Conservation (phyloP, 169 alveolate species). For the Hammondia hammondi region DNA sequence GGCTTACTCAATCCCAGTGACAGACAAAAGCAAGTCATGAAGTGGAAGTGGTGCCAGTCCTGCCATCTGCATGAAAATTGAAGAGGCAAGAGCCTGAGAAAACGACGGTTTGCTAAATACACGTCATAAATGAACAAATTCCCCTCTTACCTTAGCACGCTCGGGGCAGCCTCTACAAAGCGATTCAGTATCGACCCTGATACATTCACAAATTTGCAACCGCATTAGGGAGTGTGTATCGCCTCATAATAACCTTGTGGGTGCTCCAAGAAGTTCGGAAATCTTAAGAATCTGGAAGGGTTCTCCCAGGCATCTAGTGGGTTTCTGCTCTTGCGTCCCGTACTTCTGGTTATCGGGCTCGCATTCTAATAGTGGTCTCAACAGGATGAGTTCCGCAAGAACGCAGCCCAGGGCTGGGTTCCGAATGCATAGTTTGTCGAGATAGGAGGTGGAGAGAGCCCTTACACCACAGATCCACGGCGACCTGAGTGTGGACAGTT, state of each 20-base stretch:
- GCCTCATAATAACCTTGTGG: background rate
- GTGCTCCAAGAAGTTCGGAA: conserved; percentile 48
- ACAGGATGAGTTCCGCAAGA: conserved; percentile 49
- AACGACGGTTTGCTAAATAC: background rate
- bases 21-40: background rate
- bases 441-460: background rate
- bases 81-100: background rate
- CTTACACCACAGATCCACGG: conserved; percentile 66
- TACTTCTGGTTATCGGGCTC: conserved; percentile 3
- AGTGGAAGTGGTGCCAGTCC: conserved; percentile 31
- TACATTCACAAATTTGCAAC: background rate
- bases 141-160: background rate
- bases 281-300: conserved; percentile 13
- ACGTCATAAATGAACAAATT: background rate
- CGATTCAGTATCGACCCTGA: conserved; percentile 13
- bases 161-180: background rate
- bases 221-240: background rate
- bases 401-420: conserved; percentile 48
- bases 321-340: background rate
- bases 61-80: background rate
- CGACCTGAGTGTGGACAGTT: background rate
- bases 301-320: conserved; percentile 5
- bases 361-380: conserved; percentile 46
- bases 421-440: background rate
- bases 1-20: background rate